Percentiles rank a stretch among this genome's conserved stretches.
Conservation (phyloP, 805 yeast species). For the Suhomyces pyralidae region DNA sequence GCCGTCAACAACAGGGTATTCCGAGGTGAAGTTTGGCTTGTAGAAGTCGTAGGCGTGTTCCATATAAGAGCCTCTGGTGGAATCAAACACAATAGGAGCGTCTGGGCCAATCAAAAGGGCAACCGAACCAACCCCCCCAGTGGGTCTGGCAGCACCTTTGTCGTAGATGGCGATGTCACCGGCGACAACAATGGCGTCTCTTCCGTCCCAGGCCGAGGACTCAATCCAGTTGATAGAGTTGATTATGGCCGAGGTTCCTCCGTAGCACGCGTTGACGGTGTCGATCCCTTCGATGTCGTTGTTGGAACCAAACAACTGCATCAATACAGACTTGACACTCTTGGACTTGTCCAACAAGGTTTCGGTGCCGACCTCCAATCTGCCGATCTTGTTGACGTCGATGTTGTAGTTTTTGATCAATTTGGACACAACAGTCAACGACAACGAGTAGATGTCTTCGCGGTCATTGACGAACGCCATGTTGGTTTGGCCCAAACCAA, state of each 20-base stretch:
- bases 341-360: constrained; percentile 95
- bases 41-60: constrained; percentile 97
- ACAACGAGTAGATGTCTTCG: constrained; percentile 93
- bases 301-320: constrained; percentile 89
- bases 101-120: constrained; percentile 95
- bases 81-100: constrained; percentile 92
- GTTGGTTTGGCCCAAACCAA: constrained; percentile 97
- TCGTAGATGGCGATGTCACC: constrained; percentile 98
- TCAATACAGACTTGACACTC: constrained; percentile 91
- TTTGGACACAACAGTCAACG: constrained; percentile 81
- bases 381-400: constrained; percentile 79
- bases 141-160: constrained; percentile 97
- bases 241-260: constrained; percentile 94
- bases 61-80: constrained; percentile 88
- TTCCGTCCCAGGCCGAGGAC: constrained; percentile 95
- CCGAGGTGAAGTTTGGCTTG: constrained; percentile 94
- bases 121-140: constrained; percentile 98
- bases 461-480: constrained; percentile 97
- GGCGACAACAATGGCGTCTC: constrained; percentile 94
- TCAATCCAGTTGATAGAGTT: constrained; percentile 95
- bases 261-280: constrained; percentile 95
- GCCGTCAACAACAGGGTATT: constrained; percentile 97
- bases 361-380: constrained; percentile 98
- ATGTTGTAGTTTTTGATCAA: constrained; percentile 78
- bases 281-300: constrained; percentile 93